phyloP scores from a whole-genome alignment of 2,329 filamentous ascomycete genomes.

The Ambrosiella cleistominuta region DNA sequence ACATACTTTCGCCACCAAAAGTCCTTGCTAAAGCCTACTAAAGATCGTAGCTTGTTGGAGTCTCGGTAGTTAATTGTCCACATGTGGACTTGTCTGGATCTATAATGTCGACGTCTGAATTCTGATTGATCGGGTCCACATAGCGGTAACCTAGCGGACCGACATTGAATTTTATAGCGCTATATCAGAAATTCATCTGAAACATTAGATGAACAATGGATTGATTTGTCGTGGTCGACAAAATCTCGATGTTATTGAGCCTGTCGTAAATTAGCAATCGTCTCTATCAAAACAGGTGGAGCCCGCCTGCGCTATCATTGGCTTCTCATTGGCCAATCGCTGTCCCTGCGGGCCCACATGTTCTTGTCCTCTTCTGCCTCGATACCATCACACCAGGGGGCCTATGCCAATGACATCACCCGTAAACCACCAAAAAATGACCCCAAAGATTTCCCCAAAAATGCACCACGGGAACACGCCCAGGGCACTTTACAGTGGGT shows the following conservation, averaged over 20 bases:
- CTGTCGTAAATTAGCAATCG: not conserved
- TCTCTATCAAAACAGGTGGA: not conserved
- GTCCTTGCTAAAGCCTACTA: too few species aligned
- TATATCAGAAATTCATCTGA: too few species aligned
- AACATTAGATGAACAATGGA: too few species aligned
- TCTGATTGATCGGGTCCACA: not conserved
- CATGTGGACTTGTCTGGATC: not conserved
- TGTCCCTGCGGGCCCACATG: constrained; percentile 2
- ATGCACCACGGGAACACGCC: not conserved
- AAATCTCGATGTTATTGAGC: too few species aligned
- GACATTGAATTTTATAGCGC: too few species aligned
- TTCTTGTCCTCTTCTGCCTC: not conserved
- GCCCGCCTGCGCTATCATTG: not conserved
- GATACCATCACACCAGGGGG: not conserved
- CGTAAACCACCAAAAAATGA: too few species aligned
- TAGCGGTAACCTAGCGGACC: too few species aligned
- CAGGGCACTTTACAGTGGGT: not conserved
- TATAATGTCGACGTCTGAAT: not conserved
- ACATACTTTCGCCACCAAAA: too few species aligned
- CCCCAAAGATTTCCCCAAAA: too few species aligned
- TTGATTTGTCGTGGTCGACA: too few species aligned
- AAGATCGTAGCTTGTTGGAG: too few species aligned
- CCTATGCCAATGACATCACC: not conserved
- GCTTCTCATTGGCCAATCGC: constrained; percentile 1
- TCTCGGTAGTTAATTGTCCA: too few species aligned